Percentiles rank a stretch among this genome's conserved stretches.
Evolutionary conservation across 1,284 basidiomycete genomes (phyloP).

Genomic region (Lentinula novae-zelandiae): DNA sequence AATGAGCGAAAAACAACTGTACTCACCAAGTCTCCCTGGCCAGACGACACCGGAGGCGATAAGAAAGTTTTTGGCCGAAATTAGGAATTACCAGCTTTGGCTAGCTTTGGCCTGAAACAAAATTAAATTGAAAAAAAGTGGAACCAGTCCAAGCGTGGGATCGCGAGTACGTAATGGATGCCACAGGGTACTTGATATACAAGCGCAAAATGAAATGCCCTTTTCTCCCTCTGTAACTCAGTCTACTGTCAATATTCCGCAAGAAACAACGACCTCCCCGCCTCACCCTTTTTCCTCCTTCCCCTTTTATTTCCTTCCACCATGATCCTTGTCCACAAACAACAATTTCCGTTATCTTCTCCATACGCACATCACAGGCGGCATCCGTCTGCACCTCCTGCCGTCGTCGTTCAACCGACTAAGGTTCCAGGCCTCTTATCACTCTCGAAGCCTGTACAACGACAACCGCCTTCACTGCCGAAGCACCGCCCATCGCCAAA

Average conservation of each 20-base stretch:
- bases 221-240: not conserved
- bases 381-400: constrained; percentile 64
- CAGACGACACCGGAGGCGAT: not conserved
- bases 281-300: not conserved
- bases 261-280: constrained; percentile 10
- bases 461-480: constrained; percentile 29
- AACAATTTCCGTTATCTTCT: constrained; percentile 29
- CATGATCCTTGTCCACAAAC: constrained; percentile 69
- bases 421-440: constrained; percentile 67
- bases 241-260: constrained; percentile 2
- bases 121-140: not conserved
- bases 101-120: not conserved
- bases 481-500: constrained; percentile 26
- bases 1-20: not conserved
- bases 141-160: not conserved
- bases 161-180: not conserved
- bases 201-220: not conserved
- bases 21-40: not conserved
- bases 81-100: not conserved
- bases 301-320: not conserved
- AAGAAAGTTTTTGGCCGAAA: not conserved
- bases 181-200: not conserved
- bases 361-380: constrained; percentile 42
- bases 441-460: constrained; percentile 54
- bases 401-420: constrained; percentile 65